A percentile compares a stretch with the other conserved stretches of the same genome.
Conservation (phyloP, 495 filamentous ascomycete species). For the Penicillium verhagenii region DNA sequence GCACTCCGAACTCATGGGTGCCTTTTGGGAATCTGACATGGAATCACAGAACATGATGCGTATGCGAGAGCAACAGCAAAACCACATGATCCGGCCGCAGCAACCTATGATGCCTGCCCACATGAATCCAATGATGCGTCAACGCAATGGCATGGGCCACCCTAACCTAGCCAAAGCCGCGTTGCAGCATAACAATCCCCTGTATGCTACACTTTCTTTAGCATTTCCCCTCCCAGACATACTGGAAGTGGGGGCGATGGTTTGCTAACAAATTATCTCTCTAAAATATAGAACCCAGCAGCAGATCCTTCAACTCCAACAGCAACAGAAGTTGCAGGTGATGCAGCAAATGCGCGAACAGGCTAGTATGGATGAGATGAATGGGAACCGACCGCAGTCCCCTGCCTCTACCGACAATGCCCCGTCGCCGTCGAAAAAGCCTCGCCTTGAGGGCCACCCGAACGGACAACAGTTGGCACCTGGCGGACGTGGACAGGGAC, state of each 20-base stretch:
- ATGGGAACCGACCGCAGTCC: constrained; percentile 76
- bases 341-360: constrained; percentile 79
- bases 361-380: constrained; percentile 80
- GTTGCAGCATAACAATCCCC: constrained; percentile 65
- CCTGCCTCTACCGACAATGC: constrained; percentile 82
- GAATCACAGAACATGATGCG: constrained; percentile 39
- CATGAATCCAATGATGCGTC: constrained; percentile 55
- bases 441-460: constrained; percentile 70
- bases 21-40: constrained; percentile 16
- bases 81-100: constrained; percentile 67
- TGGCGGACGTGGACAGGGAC: constrained; percentile 71
- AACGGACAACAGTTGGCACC: constrained; percentile 76
- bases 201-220: constrained; percentile 31
- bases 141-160: constrained; percentile 45
- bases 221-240: neutral
- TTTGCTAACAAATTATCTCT: neutral
- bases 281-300: constrained; percentile 34
- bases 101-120: constrained; percentile 70
- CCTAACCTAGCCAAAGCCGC: constrained; percentile 63
- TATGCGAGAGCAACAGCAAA: constrained; percentile 53
- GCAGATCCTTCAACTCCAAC: constrained; percentile 61
- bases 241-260: neutral
- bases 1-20: neutral
- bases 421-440: constrained; percentile 87
- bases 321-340: constrained; percentile 62